Evolutionary conservation across 805 yeast genomes (phyloP).

Genomic region (Huiozyma sinensis): DNA sequence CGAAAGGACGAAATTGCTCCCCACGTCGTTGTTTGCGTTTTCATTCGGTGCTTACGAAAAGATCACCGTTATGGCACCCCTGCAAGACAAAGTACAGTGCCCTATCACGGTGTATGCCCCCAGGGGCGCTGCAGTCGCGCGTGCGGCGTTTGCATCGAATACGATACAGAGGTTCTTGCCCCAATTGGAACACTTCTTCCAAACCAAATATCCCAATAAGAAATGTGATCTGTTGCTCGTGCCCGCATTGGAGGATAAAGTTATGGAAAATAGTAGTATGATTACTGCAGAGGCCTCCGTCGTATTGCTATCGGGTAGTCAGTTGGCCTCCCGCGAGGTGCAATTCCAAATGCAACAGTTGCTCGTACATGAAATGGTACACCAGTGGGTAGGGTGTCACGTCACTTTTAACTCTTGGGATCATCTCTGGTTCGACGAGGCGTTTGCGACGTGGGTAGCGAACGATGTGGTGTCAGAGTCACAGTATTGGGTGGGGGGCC

Average conservation of each 20-base stretch:
- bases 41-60: constrained; percentile 57
- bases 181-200: constrained; percentile 35
- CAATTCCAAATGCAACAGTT: constrained; percentile 39
- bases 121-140: constrained; percentile 34
- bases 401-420: constrained; percentile 60
- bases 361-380: constrained; percentile 62
- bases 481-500: constrained; percentile 2
- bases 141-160: constrained; percentile 36
- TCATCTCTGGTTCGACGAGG: constrained; percentile 64
- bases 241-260: constrained; percentile 67
- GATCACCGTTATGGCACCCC: constrained; percentile 29
- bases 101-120: constrained; percentile 50
- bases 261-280: constrained; percentile 73
- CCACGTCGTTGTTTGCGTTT: constrained; percentile 57
- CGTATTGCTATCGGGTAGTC: constrained; percentile 29
- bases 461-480: constrained; percentile 32
- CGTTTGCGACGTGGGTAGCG: constrained; percentile 70
- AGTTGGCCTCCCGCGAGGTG: constrained; percentile 17
- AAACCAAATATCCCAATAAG: constrained; percentile 41
- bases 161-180: constrained; percentile 40
- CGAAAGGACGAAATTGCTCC: constrained; percentile 45
- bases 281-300: constrained; percentile 49
- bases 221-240: constrained; percentile 60
- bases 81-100: constrained; percentile 18
- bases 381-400: constrained; percentile 71